Base-by-base conservation (phyloP, 768 basidiomycete genomes). In the Gloeopeniophorella convolvens region DNA sequence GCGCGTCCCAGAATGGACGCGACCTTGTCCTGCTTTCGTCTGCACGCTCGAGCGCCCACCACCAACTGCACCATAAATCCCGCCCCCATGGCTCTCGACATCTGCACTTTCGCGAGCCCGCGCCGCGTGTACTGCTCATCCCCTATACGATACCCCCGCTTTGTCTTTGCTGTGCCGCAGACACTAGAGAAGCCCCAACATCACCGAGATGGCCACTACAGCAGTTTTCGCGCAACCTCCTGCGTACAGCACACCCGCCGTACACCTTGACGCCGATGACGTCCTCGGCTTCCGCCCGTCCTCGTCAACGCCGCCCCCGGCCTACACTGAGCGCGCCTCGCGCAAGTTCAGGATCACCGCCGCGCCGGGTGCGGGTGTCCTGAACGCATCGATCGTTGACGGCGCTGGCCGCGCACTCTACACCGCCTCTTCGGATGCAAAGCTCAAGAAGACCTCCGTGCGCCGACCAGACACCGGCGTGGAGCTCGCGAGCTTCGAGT, bases 381-480 rank as follows among this genome's bases (percentile, higher is more conserved):
- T 54, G 13, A 48, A 54, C 30, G 36, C 52, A 4, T 36, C 52
- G 15, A 48, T 54, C 31, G 34, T 54, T 20, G 42, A 48, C 30
- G 35, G 35, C 11, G 20, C 35, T 1, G 52, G 52, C 20, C 42
- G 30, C 28, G 18, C 20, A 5, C 46, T 54, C 11, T 54, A 48
- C 24, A 48, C 35, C 10, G 28, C 46, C 20, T 43, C 30, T 7
- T 37, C 52, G 15, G 52, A 54, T 10, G 30, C 52, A 13, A 54
- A 54, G 42, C 35, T 54, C 16, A 54, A 54, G 12, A 54, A 44
- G 35, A 54, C 52, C 12, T 48, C 52, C 5, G 36, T 54, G 23
- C 42, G 42, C 13, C 46, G 52, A 10, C 3, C 23, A 15, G 27
- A 37, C 13, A 3, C 30, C 5, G 33, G 9, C 6, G 28, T 36